These are phyloP conservation scores for Tetraselmis striata DNA, from an alignment of 139 green algal genomes.

Conservation along the genomic window DNA sequence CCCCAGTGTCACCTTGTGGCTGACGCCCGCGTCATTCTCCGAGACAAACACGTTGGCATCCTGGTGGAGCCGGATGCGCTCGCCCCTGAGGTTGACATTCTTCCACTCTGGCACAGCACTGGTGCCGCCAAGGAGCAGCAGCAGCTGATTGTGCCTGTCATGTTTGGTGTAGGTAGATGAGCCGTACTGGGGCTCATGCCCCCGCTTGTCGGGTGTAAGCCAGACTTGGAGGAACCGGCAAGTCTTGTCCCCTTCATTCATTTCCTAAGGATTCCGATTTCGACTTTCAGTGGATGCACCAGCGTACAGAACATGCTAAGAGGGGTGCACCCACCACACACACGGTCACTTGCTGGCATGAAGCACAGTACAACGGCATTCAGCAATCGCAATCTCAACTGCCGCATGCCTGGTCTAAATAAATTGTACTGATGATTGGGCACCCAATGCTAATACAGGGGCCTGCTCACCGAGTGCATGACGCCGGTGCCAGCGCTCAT, in stretches of 20 bases:
- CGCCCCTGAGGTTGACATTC: neutral
- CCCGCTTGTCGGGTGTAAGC: slow-evolving; percentile 58
- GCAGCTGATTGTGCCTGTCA: slow-evolving; percentile 61
- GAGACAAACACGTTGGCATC: too few species aligned
- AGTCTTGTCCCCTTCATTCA: slow-evolving; percentile 58
- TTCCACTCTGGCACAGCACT: slow-evolving; percentile 21
- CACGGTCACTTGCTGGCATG: too few species aligned
- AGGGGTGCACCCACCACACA: too few species aligned
- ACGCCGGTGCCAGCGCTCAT: slow-evolving; percentile 64
- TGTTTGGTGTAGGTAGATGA: slow-evolving; percentile 17
- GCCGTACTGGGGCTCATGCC: slow-evolving; percentile 58
- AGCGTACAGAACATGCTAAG: too few species aligned
- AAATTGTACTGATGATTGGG: too few species aligned
- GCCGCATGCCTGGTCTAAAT: too few species aligned
- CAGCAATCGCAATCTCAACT: too few species aligned
- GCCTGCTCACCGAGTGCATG: slow-evolving; percentile 37
- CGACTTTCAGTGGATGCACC: too few species aligned
- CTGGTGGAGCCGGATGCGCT: slow-evolving; percentile 30
- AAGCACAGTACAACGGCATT: too few species aligned
- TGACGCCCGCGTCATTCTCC: slow-evolving; percentile 34
- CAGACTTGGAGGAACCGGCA: slow-evolving; percentile 74
- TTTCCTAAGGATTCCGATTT: too few species aligned
- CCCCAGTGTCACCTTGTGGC: slow-evolving; percentile 28
- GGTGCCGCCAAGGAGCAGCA: slow-evolving; percentile 62
- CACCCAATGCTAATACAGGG: neutral